phyloP scores from a whole-genome alignment of 192 early-diverging fungal species.

The Rhizoclosmatium globosum region DNA sequence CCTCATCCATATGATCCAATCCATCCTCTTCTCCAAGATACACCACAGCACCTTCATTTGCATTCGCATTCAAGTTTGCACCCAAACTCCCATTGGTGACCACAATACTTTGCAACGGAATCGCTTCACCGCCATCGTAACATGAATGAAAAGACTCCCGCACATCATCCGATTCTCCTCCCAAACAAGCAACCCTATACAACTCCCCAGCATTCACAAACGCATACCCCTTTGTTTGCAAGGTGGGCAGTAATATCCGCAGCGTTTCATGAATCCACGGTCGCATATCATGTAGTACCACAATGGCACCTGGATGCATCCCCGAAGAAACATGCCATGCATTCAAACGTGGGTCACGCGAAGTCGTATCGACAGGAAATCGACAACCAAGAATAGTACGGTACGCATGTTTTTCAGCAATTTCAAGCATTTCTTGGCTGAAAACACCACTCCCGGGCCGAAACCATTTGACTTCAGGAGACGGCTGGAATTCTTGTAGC shows the following conservation, averaged over 20 bases:
- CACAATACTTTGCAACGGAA: no score
- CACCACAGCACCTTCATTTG: no score
- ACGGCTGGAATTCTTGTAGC: slow-evolving; percentile 8
- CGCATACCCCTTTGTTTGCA: slow-evolving; percentile 31
- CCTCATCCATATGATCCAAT: no score
- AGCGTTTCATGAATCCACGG: slow-evolving; percentile 40
- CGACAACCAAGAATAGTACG: slow-evolving; percentile 35
- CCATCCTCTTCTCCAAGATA: no score
- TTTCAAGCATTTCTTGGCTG: slow-evolving; percentile 29
- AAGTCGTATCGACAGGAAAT: slow-evolving; percentile 38
- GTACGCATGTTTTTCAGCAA: slow-evolving; percentile 34
- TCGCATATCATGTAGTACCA: slow-evolving; percentile 38
- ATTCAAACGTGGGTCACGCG: slow-evolving; percentile 28
- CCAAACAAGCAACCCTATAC: not conserved
- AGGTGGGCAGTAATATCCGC: slow-evolving; percentile 31
- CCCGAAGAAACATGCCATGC: slow-evolving; percentile 37
- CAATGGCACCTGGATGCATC: slow-evolving; percentile 40
- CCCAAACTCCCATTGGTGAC: no score
- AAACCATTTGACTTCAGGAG: slow-evolving; percentile 37
- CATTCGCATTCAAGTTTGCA: no score
- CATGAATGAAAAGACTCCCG: no score
- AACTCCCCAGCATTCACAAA: not conserved
- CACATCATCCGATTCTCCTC: no score
- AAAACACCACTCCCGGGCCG: slow-evolving; percentile 38
- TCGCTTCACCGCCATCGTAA: no score